Base-by-base conservation (phyloP, 192 early-diverging fungal species). In the Chytriomyces confervae region DNA sequence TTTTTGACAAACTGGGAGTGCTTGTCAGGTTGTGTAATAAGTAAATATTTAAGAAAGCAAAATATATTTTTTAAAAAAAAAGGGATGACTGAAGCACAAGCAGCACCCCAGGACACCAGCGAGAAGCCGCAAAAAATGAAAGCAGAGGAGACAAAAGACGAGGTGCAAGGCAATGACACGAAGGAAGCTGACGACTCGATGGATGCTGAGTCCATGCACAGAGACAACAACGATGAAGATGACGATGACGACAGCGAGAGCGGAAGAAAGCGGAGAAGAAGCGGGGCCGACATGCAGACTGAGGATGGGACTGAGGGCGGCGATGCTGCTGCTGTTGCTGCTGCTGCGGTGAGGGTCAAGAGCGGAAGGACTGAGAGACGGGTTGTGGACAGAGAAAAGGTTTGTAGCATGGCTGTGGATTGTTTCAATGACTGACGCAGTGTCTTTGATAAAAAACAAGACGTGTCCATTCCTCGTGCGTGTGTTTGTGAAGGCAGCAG, bases 391-490 rank as follows among this genome's bases (percentile, higher is more conserved):
- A 57, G 53, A 57, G 53, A 57, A 57, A 57, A 57, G 53, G 53
- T 57, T 2, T 20, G 13, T 4, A 13, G 13, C 3, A 27, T 20
- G 1, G 16, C 20, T 5, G 5, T 5, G 13, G 16, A 57, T 57
- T 57, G 2, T 20, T 57, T 57, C 20, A 2, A 57, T n/a, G 16
- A 57, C 53, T n/a, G 20, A 13, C 53, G 3, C 53, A 4, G 16
- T 13, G 16, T 57, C 5, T n/a, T 20, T 57, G 24, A 27, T 57
- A 3, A 57, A 5, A 57, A 57, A 13, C 8, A n/a, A 57, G 53
- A 53, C 50, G 18, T 18, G 11, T n/a, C 69, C 69, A 8, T 70
- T 70, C 69, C 69, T 70, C 13, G 23, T 70, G 8, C 36, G 47
- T 9, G 69, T 70, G 49, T 50, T 36, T 43, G 43, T 68, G 18